These are phyloP conservation scores for Fusarium tupiense DNA, from an alignment of 2,329 filamentous ascomycete genomes.

Conservation along the genomic window DNA sequence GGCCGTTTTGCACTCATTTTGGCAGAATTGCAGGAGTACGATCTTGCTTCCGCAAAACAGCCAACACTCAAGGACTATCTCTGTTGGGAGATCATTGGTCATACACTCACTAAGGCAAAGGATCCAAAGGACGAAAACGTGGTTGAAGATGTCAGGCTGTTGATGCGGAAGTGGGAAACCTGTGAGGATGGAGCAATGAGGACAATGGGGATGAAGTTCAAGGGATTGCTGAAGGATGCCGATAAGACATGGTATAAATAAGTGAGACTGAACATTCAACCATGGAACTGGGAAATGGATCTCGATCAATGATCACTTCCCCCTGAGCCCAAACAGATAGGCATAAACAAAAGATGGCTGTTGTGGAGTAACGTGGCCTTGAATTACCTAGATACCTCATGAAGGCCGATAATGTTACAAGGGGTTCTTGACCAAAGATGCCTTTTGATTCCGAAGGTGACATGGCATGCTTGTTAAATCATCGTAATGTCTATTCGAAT, in stretches of 20 bases:
- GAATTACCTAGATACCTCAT: not conserved
- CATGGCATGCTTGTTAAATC: accelerated
- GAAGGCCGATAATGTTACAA: not conserved
- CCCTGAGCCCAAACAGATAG: not conserved
- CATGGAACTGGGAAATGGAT: not conserved
- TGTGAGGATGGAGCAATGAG: conserved; percentile 12
- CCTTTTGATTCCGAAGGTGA: not conserved
- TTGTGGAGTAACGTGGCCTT: no score
- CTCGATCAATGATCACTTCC: no score
- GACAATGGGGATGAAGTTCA: not conserved
- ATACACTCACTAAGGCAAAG: conserved; percentile 1
- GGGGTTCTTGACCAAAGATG: not conserved
- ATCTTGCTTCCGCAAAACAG: not conserved
- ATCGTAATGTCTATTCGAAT: not conserved
- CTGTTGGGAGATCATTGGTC: conserved; percentile 23
- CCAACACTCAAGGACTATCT: conserved; percentile 31
- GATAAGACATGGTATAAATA: conserved; percentile 7
- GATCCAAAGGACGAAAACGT: not conserved
- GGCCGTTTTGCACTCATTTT: conserved; percentile 22
- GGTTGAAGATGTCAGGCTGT: not conserved
- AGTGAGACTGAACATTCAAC: not conserved
- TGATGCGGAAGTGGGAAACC: conserved; percentile 23
- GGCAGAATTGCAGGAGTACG: not conserved
- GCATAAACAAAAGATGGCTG: not conserved
- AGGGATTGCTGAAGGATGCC: not conserved